Base-by-base conservation (phyloP, 2,329 filamentous ascomycete genomes). In the Colletotrichum sp. region DNA sequence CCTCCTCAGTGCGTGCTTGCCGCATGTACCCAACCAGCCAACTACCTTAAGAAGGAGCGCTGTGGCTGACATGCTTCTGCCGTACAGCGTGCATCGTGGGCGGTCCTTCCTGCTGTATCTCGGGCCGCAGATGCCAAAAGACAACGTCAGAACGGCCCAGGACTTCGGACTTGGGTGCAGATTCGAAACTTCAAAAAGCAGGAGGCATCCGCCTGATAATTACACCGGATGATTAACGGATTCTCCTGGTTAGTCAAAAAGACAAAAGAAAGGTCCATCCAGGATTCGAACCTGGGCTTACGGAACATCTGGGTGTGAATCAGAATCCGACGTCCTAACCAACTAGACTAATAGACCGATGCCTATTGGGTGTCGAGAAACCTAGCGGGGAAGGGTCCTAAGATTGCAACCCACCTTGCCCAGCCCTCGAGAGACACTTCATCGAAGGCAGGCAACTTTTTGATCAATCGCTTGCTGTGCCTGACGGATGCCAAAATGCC, bases 311-410 rank as follows among this genome's bases (percentile, higher is more conserved):
- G 69, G n/a, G 10, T 16, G 2, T n/a, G 13, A 56, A 43, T 75
- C 73, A 75, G 73, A 75, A 75, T 75, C 73, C 73, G 73, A 75
- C 73, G 73, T 75, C 69, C 73, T 75, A 75, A 75, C 73, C 73
- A 75, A 75, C 73, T 75, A 75, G 73, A 75, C 73, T 75, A 75
- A 75, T 75, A 73, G 73, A 75, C 73, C 73, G 2, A 2, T 16
- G 21, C 13, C 36, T 55, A 56, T 28, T 48, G 6, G 7, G 21
- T 7, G 26, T 5, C 9, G 14, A 2, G n/a, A n/a, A n/a, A n/a
- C n/a, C n/a, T n/a, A n/a, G 2, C 32, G 32, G 32, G 32, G 6
- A 14, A 14, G 0, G 2, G 3, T 34, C 0, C 6, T 58, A 28
- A 28, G 4, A 16, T 4, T 0, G 21, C 6, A 26, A 2, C 4